A percentile compares a stretch with the other conserved stretches of the same genome.
Evolutionary conservation across 345 rosid genomes (phyloP).

Genomic region (Bretschneidera sinensis): DNA sequence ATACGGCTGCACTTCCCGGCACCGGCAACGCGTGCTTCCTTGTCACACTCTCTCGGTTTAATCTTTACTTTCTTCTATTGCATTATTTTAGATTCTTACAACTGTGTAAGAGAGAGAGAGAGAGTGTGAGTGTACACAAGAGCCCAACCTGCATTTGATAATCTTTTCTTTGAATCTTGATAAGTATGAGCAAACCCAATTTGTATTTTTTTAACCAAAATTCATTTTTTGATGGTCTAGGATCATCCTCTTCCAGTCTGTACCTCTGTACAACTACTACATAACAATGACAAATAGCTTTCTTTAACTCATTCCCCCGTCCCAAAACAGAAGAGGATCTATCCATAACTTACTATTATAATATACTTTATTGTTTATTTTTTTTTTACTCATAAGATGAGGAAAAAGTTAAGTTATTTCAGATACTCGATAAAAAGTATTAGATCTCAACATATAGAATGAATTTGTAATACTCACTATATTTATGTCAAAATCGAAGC

Average conservation of each 20-base stretch:
- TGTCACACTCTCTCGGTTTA: slow-evolving; percentile 36
- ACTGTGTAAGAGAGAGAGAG: background rate
- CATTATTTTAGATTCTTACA: slow-evolving; percentile 17
- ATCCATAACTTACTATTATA: slow-evolving; percentile 1
- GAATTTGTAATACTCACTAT: too few relatives aligned
- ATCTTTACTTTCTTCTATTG: slow-evolving; percentile 7
- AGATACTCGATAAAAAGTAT: too few relatives aligned
- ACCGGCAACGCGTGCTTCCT: slow-evolving; percentile 84
- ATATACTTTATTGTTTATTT: too few relatives aligned
- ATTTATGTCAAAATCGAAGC: too few relatives aligned
- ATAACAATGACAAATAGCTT: slow-evolving; percentile 21
- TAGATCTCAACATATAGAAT: too few relatives aligned
- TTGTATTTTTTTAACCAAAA: slow-evolving; percentile 4
- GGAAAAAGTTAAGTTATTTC: too few relatives aligned
- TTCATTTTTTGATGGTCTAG: slow-evolving; percentile 11
- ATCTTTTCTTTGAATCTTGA: slow-evolving; percentile 10
- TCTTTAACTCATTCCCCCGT: background rate
- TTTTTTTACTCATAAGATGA: too few relatives aligned
- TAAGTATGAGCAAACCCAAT: slow-evolving; percentile 29
- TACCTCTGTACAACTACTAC: slow-evolving; percentile 10
- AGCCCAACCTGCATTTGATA: slow-evolving; percentile 30
- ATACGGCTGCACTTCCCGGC: slow-evolving; percentile 62
- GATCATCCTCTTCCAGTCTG: slow-evolving; percentile 21
- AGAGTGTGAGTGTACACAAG: slow-evolving; percentile 3
- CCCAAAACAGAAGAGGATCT: slow-evolving; percentile 14